Evolutionary conservation across 352 stramenopile species (phyloP).

Genomic region (Saprolegnia parasitica): DNA sequence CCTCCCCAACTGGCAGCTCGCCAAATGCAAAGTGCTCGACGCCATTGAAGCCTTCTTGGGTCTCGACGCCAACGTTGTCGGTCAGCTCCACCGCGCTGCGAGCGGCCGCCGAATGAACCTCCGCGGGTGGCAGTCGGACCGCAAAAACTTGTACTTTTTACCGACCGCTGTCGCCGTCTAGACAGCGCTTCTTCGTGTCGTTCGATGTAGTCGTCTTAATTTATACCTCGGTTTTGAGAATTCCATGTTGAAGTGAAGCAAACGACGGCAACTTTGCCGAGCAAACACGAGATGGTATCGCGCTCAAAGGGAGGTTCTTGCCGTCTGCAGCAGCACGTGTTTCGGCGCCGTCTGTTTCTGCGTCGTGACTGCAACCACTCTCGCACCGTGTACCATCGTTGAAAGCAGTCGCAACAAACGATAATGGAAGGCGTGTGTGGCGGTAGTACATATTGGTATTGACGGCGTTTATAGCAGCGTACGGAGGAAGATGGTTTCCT

Average conservation of each 20-base stretch:
- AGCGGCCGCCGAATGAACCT: constrained; percentile 39
- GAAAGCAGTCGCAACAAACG: too few relatives aligned
- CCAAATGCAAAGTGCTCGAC: constrained; percentile 40
- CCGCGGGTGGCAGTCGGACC: constrained; percentile 44
- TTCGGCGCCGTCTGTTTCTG: too few relatives aligned
- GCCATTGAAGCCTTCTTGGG: constrained; percentile 40
- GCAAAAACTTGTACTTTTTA: constrained; percentile 36
- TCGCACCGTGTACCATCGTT: too few relatives aligned
- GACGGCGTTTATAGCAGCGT: constrained; percentile 51
- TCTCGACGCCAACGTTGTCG: constrained; percentile 32
- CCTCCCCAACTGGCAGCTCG: constrained; percentile 1
- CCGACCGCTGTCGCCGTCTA: constrained; percentile 3
- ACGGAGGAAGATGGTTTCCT: constrained; percentile 80
- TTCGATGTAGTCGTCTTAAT: background rate
- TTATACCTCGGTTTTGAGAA: background rate
- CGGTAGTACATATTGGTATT: background rate
- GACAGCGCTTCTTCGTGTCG: too few relatives aligned
- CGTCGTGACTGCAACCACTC: too few relatives aligned
- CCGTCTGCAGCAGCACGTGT: too few relatives aligned
- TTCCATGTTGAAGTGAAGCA: background rate
- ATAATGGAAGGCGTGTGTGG: background rate
- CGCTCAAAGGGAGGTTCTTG: too few relatives aligned
- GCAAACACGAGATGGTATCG: too few relatives aligned
- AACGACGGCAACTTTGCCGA: background rate
- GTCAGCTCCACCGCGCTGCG: constrained; percentile 30